Base-by-base conservation (phyloP, 176 grass and related monocot species). In the Oryza glumipatula region DNA sequence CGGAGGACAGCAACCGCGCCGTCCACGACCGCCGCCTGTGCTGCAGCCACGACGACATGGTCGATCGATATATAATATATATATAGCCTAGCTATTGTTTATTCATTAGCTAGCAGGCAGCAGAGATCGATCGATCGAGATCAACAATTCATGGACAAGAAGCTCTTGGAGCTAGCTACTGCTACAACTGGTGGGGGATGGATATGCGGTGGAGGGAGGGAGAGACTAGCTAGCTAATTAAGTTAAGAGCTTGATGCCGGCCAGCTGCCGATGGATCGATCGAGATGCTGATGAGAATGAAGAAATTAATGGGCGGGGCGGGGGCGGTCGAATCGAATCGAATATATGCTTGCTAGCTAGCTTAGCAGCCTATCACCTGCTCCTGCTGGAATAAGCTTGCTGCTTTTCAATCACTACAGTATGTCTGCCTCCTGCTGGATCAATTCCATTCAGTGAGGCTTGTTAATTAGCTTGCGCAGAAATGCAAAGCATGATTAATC, bases 41-140 rank as follows among this genome's bases (percentile, higher is more conserved):
- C 79, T 86, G 86, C 68, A 89, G 65, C 92, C 89, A 90, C 45
- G 83, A 90, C 45, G 83, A 92, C 72, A 56, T 58, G 54, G 21
- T 21, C 54, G 19, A 58, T 58, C 48, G 35, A 30, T 2, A 28
- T 28, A 28, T 28, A 28, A 28, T 28, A 28, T 28, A 28, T 28
- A 28, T 28, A 28, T 28, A 28, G 28, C 2, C 30, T 30, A 30
- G 30, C 30, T 30, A 30, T 41, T 41, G 41, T 43, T 43, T 7
- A 44, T 44, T 44, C 9, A 44, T 44, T 44, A 44, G 9, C 7
- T 15, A 49, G 13, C 39, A 41, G 39, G 30, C 30, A 32, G 30
- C 6, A 39, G 39, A 41, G 39, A 41, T 32, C 30, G 30, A 32
- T 32, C 30, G 35, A 36, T 41, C 39, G 47, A 49, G 12, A 49